A percentile compares a stretch with the other conserved stretches of the same genome.
Evolutionary conservation across 2,329 filamentous ascomycete genomes (phyloP).

Genomic region (Fusarium brevicatenulatum): DNA sequence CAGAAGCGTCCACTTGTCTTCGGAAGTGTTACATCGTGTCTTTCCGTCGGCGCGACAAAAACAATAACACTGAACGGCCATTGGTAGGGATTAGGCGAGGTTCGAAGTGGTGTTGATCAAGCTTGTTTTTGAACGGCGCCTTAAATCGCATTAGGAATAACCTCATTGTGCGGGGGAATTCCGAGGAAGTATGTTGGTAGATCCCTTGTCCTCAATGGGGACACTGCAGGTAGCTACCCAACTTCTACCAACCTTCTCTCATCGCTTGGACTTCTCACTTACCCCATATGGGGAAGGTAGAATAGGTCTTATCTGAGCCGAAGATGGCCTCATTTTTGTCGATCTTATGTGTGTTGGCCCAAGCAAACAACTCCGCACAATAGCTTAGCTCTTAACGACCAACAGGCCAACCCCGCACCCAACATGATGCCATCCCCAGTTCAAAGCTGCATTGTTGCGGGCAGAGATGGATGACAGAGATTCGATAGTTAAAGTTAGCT

Average conservation of each 20-base stretch:
- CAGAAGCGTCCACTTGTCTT: neutral
- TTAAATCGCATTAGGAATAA: neutral
- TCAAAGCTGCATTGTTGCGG: neutral
- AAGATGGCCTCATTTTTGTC: neutral
- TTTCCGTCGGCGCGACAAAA: neutral
- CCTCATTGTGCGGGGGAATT: neutral
- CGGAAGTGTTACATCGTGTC: neutral
- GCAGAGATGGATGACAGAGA: neutral
- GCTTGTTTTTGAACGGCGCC: neutral
- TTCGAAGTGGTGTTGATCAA: neutral
- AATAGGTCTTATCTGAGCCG: neutral
- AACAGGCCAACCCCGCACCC: neutral
- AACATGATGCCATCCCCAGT: neutral
- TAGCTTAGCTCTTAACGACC: neutral
- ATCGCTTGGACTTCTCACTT: neutral
- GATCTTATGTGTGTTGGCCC: neutral
- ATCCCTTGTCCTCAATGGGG: too few relatives aligned
- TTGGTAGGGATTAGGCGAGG: neutral
- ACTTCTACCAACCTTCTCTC: neutral
- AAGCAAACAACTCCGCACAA: too few relatives aligned
- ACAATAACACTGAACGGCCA: accelerated
- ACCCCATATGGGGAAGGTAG: neutral
- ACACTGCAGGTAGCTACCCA: neutral
- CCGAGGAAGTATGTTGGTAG: neutral
- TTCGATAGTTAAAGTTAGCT: neutral